Evolutionary conservation across 768 basidiomycete species (phyloP).

Genomic region (Amanita rubescens): DNA sequence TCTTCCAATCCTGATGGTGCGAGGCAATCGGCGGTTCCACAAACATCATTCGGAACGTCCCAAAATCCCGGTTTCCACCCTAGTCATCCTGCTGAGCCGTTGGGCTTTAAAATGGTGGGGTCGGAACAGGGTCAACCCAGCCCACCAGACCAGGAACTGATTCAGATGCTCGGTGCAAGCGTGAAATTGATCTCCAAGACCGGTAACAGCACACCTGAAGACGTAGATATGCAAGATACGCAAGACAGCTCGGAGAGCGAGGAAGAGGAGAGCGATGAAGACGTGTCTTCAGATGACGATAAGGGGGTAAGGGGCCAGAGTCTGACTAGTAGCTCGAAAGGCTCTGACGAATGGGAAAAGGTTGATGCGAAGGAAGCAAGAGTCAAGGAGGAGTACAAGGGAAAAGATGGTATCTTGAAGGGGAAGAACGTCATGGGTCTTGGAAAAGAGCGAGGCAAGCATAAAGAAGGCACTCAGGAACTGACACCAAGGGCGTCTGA

Average conservation of each 20-base stretch:
- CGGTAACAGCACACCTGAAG: slow-evolving; percentile 24
- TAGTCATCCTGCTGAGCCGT: not conserved
- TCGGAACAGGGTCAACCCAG: slow-evolving; percentile 15
- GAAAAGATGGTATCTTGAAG: slow-evolving; percentile 4
- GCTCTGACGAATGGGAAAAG: slow-evolving; percentile 8
- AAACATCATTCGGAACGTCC: not conserved
- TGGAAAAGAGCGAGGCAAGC: slow-evolving; percentile 11
- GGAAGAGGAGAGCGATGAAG: slow-evolving; percentile 17
- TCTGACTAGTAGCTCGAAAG: not conserved
- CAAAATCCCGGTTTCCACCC: not conserved
- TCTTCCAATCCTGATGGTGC: not conserved
- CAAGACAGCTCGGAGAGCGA: slow-evolving; percentile 20
- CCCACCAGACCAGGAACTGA: slow-evolving; percentile 35
- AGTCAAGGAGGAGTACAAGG: slow-evolving; percentile 2
- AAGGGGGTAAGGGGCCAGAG: not conserved
- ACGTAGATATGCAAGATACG: slow-evolving; percentile 13
- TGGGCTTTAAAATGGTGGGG: not conserved
- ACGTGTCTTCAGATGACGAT: slow-evolving; percentile 4
- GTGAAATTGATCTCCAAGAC: slow-evolving; percentile 33
- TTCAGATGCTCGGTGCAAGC: slow-evolving; percentile 33
- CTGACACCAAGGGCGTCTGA: slow-evolving; percentile 1
- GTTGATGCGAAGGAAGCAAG: slow-evolving; percentile 5
- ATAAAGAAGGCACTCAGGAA: slow-evolving; percentile 7
- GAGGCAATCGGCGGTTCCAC: not conserved
- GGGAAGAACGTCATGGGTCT: slow-evolving; percentile 8